Evolutionary conservation across 306 rosid genomes (phyloP), one percentile per base, ranked within the genome.

Genomic region (Senna tora): DNA sequence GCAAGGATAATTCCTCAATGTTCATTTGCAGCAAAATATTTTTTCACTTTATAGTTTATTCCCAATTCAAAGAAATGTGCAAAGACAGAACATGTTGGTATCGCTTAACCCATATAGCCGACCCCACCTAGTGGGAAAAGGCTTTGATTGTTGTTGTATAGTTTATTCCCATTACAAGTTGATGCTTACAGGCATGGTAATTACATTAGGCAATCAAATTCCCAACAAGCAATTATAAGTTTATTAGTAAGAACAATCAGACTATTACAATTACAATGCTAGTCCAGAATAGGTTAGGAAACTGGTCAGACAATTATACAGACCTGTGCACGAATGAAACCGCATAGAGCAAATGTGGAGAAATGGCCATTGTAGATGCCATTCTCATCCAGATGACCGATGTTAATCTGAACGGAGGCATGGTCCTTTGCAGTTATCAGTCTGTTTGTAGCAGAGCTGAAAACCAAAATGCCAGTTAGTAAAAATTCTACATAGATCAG

Each of bases 361-460:
- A 81, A 89, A 5, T 83, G 86, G 15, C 92, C 86, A 25, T 86
- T 87, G 88, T 87, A 87, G 41, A 84, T 41, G 32, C 94, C 97
- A 28, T 54, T 86, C 75, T 92, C 96, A 12, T 89, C 97, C 56
- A 92, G 43, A 69, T 89, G 97, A 0, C 97, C 96, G 2, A 89
- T 36, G 75, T 92, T 89, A 2, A 92, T 76, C 85, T 89, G 93
- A 68, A 89, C 93, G 0, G 93, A 89, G 0, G 97, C 97, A 45
- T 92, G 92, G 71, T 92, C 96, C 83, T 89, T 92, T 0, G 97
- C 74, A 0, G 96, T 87, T 1, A 92, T 92, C 82, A 89, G 74
- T 69, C 96, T 79, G 58, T 92, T 89, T 6, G 97, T 92, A 0
- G 97, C 96, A 34, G 93, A 92, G 76, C 93, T 92, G n/a, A n/a